Base-by-base conservation (phyloP, 2,329 filamentous ascomycete species). In the Pseudocercospora ulei region DNA sequence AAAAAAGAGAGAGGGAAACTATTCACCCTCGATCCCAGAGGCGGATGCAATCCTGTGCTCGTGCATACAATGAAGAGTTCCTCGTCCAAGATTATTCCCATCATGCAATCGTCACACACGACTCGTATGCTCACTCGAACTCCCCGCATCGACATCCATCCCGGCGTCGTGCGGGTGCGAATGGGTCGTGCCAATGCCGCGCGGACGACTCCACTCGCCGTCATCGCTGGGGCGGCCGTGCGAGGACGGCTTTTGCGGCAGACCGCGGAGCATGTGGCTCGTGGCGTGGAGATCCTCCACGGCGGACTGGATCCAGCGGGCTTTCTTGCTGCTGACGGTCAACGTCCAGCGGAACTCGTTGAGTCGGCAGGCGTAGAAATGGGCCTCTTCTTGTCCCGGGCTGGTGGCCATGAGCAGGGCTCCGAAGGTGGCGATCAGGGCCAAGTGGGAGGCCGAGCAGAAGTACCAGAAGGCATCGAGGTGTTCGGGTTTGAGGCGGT, bases 261-360 rank as follows among this genome's bases (percentile, higher is more conserved):
- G 52, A 22, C 62, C 61, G 30, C 59, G 61, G 41, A 70, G 51
- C 63, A 68, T 64, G 5, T 59, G 58, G 23, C 60, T 57, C 27
- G 57, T 63, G 3, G 65, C 65, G 33, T 66, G 65, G 20, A 70
- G 53, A 56, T 65, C 64, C 37, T 61, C 60, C 5, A 68, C 56
- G 7, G 66, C 67, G 22, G 62, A 63, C 9, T 61, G 60, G 4
- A 70, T 62, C 55, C 67, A 70, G 16, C 57, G 65, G 7, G 72
- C 73, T 31, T 81, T 77, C 58, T 85, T 84, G 28, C 76, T 79
- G 61, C 80, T 87, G 31, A 96, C 87, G 5, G 80, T 81, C 39
- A 96, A 68, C 6, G 88, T 95, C 88, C 88, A 98, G 34, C 85
- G 75, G 58, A 95, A 96, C 63, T 98, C 88, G 43, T 78, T 79